A percentile compares a stretch with the other conserved stretches of the same genome.
Evolutionary conservation across 768 basidiomycete genomes (phyloP).

Genomic region (Boletellus ananas): DNA sequence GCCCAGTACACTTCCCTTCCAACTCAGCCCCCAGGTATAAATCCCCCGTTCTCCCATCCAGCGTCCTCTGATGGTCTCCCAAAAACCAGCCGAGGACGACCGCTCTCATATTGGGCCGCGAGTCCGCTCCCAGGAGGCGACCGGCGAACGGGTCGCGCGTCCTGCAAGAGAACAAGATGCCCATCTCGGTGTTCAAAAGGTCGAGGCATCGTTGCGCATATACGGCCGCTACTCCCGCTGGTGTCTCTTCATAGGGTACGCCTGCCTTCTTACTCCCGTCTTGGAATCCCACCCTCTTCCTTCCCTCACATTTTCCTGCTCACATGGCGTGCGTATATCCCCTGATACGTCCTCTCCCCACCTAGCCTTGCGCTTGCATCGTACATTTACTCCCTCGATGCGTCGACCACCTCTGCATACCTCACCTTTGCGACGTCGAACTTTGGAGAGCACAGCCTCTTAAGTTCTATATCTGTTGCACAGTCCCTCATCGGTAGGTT

Average conservation of each 20-base stretch:
- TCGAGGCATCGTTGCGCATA: conserved; percentile 50
- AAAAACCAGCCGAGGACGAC: conserved; percentile 3
- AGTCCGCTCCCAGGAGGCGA: not conserved
- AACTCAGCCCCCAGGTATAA: conserved; percentile 12
- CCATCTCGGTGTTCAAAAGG: conserved; percentile 41
- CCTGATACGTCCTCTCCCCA: not conserved
- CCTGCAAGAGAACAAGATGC: conserved; percentile 22
- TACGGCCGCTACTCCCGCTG: conserved; percentile 55
- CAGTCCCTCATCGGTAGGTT: conserved; percentile 52
- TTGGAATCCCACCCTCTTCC: too few relatives aligned
- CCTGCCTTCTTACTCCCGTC: not conserved
- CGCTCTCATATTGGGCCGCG: not conserved
- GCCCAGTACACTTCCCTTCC: conserved; percentile 17
- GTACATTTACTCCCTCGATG: conserved; percentile 75
- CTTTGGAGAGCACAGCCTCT: conserved; percentile 50
- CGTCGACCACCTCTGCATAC: conserved; percentile 65
- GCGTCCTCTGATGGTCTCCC: conserved; percentile 1
- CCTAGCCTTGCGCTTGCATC: conserved; percentile 58
- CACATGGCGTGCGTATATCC: not conserved
- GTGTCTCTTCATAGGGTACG: conserved; percentile 57
- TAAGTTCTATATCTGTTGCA: conserved; percentile 52
- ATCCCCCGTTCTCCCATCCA: not conserved
- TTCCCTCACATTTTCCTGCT: too few relatives aligned
- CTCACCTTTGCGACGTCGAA: conserved; percentile 53
- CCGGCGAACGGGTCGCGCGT: not conserved